phyloP scores from a whole-genome alignment of 78 protist species.

The Protostelium mycophagum region DNA sequence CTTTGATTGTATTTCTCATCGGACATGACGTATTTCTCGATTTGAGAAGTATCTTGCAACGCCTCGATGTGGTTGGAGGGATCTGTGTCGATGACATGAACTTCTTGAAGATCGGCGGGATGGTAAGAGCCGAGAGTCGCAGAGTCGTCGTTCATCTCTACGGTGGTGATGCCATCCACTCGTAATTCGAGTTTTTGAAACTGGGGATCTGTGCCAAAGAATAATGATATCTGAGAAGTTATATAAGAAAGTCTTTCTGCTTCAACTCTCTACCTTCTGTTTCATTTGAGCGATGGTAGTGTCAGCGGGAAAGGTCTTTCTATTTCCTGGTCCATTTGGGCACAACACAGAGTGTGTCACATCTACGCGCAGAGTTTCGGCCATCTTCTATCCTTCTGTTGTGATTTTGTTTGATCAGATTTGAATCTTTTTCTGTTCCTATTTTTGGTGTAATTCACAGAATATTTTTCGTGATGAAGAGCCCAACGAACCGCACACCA shows the following conservation, averaged over 20 bases:
- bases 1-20: constrained; percentile 79
- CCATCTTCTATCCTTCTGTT: not conserved
- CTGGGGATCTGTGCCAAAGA: constrained; percentile 66
- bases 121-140: constrained; percentile 20
- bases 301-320: constrained; percentile 35
- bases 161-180: constrained; percentile 10
- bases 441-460: too few species aligned
- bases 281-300: constrained; percentile 44
- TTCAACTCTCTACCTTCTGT: constrained; percentile 34
- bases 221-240: constrained; percentile 27
- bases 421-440: too few species aligned
- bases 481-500: too few species aligned
- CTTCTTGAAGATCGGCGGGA: constrained; percentile 17
- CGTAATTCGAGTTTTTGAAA: constrained; percentile 42
- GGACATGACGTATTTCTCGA: constrained; percentile 59
- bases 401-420: too few species aligned
- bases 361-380: constrained; percentile 6
- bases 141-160: constrained; percentile 20
- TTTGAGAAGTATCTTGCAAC: constrained; percentile 49
- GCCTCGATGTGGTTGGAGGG: constrained; percentile 31
- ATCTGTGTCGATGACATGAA: constrained; percentile 68
- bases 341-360: constrained; percentile 52
- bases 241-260: not conserved
- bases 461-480: too few species aligned
- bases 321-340: constrained; percentile 36